These are phyloP conservation scores for Stygiomarasmius scandens DNA, from an alignment of 1,284 basidiomycete genomes.

Conservation along the genomic window DNA sequence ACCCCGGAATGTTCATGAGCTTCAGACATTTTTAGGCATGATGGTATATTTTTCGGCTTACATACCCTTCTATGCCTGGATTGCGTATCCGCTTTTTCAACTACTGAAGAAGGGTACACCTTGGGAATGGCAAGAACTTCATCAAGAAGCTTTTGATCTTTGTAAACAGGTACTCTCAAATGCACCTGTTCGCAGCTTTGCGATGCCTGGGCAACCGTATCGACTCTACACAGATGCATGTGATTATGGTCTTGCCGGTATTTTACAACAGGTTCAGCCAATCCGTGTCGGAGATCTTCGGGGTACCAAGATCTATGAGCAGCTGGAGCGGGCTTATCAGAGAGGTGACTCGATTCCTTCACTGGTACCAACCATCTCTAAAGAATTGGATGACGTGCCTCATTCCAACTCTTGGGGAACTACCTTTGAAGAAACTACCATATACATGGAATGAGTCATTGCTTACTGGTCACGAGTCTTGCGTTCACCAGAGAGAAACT, in stretches of 20 bases:
- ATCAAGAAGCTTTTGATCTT: constrained; percentile 26
- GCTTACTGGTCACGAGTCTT: constrained; percentile 32
- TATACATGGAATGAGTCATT: constrained; percentile 32
- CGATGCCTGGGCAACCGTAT: constrained; percentile 34
- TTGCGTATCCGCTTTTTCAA: constrained; percentile 28
- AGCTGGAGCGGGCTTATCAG: constrained; percentile 14
- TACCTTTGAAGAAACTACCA: constrained; percentile 27
- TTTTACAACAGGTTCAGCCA: constrained; percentile 25
- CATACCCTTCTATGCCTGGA: constrained; percentile 32
- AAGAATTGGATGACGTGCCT: constrained; percentile 16
- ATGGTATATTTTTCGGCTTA: constrained; percentile 33
- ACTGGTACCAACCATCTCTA: constrained; percentile 20
- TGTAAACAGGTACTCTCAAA: constrained; percentile 27
- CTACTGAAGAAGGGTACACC: constrained; percentile 21
- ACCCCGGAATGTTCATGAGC: constrained; percentile 24
- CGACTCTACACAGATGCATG: constrained; percentile 42
- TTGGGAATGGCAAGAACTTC: constrained; percentile 31
- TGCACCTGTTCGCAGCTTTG: constrained; percentile 33
- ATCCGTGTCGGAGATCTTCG: constrained; percentile 14
- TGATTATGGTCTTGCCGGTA: constrained; percentile 33
- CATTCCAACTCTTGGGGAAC: constrained; percentile 18
- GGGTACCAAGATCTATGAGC: constrained; percentile 8
- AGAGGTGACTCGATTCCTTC: constrained; percentile 19
- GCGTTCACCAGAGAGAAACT: constrained; percentile 11
- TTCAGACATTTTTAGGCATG: constrained; percentile 33